Percentiles rank a stretch among this genome's conserved stretches.
These are phyloP conservation scores for Phytophthora pisi DNA, from an alignment of 352 stramenopile species.

Conservation along the genomic window DNA sequence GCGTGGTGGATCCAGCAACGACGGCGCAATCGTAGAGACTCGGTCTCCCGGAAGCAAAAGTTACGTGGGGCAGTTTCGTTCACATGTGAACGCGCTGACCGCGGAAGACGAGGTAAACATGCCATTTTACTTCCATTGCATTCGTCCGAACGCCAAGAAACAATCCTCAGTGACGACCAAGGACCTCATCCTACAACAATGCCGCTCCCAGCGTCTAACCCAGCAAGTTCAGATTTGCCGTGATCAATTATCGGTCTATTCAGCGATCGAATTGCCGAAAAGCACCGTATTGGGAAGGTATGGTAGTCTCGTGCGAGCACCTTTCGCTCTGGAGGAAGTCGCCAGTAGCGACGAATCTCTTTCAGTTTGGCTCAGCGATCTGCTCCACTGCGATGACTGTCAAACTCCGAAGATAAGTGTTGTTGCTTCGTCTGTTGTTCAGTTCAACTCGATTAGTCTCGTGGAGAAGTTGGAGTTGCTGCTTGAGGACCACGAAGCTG, in stretches of 20 bases:
- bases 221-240: slow-evolving; percentile 40
- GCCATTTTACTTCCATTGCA: slow-evolving; percentile 62
- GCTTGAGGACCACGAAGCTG: slow-evolving; percentile 38
- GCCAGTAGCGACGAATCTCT: slow-evolving; percentile 21
- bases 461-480: slow-evolving; percentile 51
- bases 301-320: slow-evolving; percentile 26
- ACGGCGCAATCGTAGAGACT: background rate
- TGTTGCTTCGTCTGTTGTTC: slow-evolving; percentile 22
- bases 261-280: slow-evolving; percentile 34
- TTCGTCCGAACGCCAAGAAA: slow-evolving; percentile 46
- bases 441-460: slow-evolving; percentile 35
- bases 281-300: slow-evolving; percentile 36
- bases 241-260: slow-evolving; percentile 23
- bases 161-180: slow-evolving; percentile 34
- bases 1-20: background rate
- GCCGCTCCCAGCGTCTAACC: slow-evolving; percentile 40
- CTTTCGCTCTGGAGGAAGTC: slow-evolving; percentile 16
- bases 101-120: slow-evolving; percentile 22
- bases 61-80: slow-evolving; percentile 53
- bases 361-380: slow-evolving; percentile 17
- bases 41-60: slow-evolving; percentile 29
- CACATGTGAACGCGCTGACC: slow-evolving; percentile 36
- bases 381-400: slow-evolving; percentile 17
- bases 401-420: slow-evolving; percentile 15
- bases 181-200: slow-evolving; percentile 39